Evolutionary conservation across 2,329 filamentous ascomycete species (phyloP), one percentile per base, ranked within the genome.

Genomic region (Didymella segeticola): DNA sequence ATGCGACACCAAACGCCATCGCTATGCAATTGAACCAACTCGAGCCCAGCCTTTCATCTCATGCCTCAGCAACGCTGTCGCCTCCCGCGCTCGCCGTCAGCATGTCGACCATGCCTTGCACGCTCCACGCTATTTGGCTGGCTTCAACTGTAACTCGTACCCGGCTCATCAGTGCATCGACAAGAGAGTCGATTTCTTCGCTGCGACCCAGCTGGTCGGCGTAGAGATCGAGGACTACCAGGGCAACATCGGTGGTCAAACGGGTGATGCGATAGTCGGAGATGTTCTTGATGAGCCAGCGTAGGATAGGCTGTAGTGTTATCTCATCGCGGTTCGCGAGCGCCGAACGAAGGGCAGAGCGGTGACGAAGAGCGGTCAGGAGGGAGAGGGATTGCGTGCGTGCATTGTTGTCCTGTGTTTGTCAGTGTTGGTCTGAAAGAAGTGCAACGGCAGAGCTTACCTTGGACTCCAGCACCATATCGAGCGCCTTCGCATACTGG

Each of bases 41-140:
- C n/a, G 25, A 12, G 15, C 22, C 31, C 43, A 31, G 9, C 14
- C 23, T 19, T 34, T 3, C 36, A n/a, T 20, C 3, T 60, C 43
- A 64, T 27, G 41, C 60, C 29, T 66, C 61, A 2, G 43, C 55
- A 14, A 36, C 52, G 12, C 22, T 60, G 25, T 60, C 57, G 23
- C 46, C 53, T 8, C 47, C 63, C n/a, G 83, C 80, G 68, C 89
- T 86, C 61, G 83, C 80, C 66, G 89, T 85, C 60, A 90, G 75
- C 79, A 90, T 89, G 65, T 93, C 90, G 60, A 98, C 77, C 93
- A 98, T 97, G 2, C 93, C 95, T 62, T 84, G 84, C 10, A 91
- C 93, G 76, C 89, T 86, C 64, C 86, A 88, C 2, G 93, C 93
- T 69, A 89, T 83, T 76, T 96, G 90, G 19, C 91, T 90, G 67